Evolutionary conservation across 805 yeast species (phyloP), one percentile per base, ranked within the genome.

Genomic region (Nakazawaea holstii): DNA sequence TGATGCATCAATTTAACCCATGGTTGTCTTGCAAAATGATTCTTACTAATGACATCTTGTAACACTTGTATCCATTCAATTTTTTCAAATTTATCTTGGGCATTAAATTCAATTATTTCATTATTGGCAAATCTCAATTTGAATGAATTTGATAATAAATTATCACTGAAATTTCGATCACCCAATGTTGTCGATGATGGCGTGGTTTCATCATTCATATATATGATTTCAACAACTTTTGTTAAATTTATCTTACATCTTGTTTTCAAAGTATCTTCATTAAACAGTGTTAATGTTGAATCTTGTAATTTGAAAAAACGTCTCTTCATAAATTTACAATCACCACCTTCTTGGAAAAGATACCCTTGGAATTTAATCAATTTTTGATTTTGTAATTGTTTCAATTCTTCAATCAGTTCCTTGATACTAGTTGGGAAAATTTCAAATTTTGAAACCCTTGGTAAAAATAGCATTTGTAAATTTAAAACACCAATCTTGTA

Each of bases 281-380:
- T 83, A 59, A 84, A 87, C 0, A 96, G 96, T 46, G 82, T 72
- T 54, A 91, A 68, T 32, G 81, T 78, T 8, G 81, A 75, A 0
- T 92, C 95, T 40, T 76, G 69, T n/a, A 91, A 69, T 53, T 77
- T 82, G 68, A 84, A 89, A 66, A 65, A 87, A 49, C 97, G 73
- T 53, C 85, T 77, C 55, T 86, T 79, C 81, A 91, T 79, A 28
- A 73, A 68, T 13, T 73, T 77, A 55, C 94, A 77, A 66, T 91
- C 98, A 8, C 97, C 97, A 15, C 98, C 98, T 58, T 84, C 88
- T 66, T 91, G 98, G 56, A 80, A 79, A 67, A 92, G 67, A 57
- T 70, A 82, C 0, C 97, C 97, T 59, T 85, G 84, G 57, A 68
- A 67, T 1, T 43, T 47, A 15, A 69, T 55, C 6, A 53, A 41